Evolutionary conservation across 1,284 basidiomycete species (phyloP).

Genomic region (Leccinum variabile): DNA sequence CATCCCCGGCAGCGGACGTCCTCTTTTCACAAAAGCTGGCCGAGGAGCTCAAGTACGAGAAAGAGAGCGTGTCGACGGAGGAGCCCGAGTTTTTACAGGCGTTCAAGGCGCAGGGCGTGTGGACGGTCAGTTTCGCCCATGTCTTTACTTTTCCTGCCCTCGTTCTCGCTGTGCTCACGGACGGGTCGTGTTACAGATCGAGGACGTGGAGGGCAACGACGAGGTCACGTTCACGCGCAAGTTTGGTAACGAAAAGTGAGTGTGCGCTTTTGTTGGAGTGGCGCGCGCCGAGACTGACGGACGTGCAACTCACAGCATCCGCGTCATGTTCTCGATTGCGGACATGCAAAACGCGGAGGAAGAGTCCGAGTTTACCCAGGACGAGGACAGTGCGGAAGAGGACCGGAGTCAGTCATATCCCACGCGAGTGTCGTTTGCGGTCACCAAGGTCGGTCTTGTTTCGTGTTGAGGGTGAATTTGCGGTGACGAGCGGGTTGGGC

Average conservation of each 20-base stretch:
- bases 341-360: constrained; percentile 58
- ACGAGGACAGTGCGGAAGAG: constrained; percentile 42
- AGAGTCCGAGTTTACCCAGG: constrained; percentile 46
- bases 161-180: not conserved
- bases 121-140: constrained; percentile 51
- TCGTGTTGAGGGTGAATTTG: not conserved
- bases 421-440: constrained; percentile 75
- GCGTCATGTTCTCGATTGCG: constrained; percentile 81
- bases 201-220: constrained; percentile 74
- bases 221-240: constrained; percentile 81
- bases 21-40: constrained; percentile 73
- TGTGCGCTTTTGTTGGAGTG: constrained; percentile 15
- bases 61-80: constrained; percentile 50
- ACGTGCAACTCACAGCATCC: constrained; percentile 51
- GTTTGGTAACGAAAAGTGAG: constrained; percentile 91
- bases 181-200: constrained; percentile 49
- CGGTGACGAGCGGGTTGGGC: constrained; percentile 4
- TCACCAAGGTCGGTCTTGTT: constrained; percentile 71
- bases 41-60: constrained; percentile 87
- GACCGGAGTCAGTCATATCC: constrained; percentile 54
- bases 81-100: constrained; percentile 78
- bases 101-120: constrained; percentile 76
- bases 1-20: constrained; percentile 59
- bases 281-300: not conserved
- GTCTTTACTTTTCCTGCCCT: not conserved